Evolutionary conservation across 1,139 yeast genomes (phyloP).

Genomic region (Candida sojae): DNA sequence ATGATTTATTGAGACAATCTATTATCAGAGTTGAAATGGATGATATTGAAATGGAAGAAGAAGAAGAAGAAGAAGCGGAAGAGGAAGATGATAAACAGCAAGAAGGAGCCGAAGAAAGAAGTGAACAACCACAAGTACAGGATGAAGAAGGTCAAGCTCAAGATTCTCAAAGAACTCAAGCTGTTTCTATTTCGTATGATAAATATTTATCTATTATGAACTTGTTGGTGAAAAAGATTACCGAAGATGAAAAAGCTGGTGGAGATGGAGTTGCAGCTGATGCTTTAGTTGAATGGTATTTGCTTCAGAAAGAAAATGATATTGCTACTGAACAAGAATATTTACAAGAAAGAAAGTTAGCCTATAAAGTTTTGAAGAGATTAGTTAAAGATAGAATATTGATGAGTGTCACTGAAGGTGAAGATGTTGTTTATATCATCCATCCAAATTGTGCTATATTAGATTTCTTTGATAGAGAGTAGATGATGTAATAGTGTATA

Average conservation of each 20-base stretch:
- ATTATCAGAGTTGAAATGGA: constrained; percentile 94
- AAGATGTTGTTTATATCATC: constrained; percentile 60
- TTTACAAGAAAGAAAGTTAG: constrained; percentile 68
- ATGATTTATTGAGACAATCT: constrained; percentile 84
- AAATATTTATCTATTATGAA: constrained; percentile 86
- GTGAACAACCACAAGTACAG: constrained; percentile 11
- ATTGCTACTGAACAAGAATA: constrained; percentile 71
- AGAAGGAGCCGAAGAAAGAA: constrained; percentile 15
- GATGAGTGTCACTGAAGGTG: constrained; percentile 74
- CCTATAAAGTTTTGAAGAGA: constrained; percentile 78
- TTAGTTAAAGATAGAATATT: constrained; percentile 84
- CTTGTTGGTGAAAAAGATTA: constrained; percentile 68
- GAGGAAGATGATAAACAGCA: constrained; percentile 25
- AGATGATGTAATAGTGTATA: neutral
- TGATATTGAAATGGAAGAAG: constrained; percentile 84
- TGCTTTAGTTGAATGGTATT: constrained; percentile 77
- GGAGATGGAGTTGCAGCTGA: constrained; percentile 72
- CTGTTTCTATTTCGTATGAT: constrained; percentile 72
- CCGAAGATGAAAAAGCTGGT: constrained; percentile 53
- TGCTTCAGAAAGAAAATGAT: constrained; percentile 72
- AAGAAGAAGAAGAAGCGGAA: constrained; percentile 34
- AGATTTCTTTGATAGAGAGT: constrained; percentile 47
- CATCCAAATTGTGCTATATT: constrained; percentile 90
- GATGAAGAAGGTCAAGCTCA: constrained; percentile 8
- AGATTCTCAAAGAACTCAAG: constrained; percentile 12